These are phyloP conservation scores for Avena insularis DNA, from an alignment of 176 grass and related monocot genomes.

Conservation along the genomic window DNA sequence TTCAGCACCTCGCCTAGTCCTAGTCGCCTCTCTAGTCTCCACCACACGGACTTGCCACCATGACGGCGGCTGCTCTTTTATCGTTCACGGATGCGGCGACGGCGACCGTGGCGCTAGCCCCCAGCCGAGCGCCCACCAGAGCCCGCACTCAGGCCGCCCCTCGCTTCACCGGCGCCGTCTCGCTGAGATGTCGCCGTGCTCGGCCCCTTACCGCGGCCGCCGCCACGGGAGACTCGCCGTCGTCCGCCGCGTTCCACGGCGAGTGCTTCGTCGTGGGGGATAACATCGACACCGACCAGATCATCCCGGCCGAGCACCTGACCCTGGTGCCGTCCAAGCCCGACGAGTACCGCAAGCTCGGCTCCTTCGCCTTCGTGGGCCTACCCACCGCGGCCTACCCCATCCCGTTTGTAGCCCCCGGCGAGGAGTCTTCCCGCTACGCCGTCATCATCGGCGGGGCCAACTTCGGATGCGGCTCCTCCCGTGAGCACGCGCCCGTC, in stretches of 20 bases:
- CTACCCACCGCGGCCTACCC: slow-evolving; percentile 65
- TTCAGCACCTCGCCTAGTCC: not conserved
- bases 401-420: slow-evolving; percentile 64
- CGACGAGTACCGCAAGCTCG: slow-evolving; percentile 90
- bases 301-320: slow-evolving; percentile 94
- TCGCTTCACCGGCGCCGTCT: not conserved
- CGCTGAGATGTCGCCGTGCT: slow-evolving; percentile 38
- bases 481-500: slow-evolving; percentile 96
- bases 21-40: not conserved
- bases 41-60: not conserved
- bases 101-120: slow-evolving; percentile 9
- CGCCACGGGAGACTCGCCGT: slow-evolving; percentile 33
- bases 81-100: slow-evolving; percentile 11
- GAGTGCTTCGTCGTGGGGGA: slow-evolving; percentile 84
- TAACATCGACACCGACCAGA: slow-evolving; percentile 99
- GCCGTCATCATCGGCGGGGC: slow-evolving; percentile 69
- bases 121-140: not conserved
- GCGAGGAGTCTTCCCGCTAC: slow-evolving; percentile 55
- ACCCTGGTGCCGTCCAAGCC: slow-evolving; percentile 94
- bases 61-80: slow-evolving; percentile 34
- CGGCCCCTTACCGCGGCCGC: slow-evolving; percentile 9
- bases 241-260: slow-evolving; percentile 69
- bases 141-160: not conserved
- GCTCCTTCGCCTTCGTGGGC: slow-evolving; percentile 80
- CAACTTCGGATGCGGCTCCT: slow-evolving; percentile 96